Base-by-base conservation (phyloP, 202 grass and related monocot genomes). In the Alloteropsis angusta region DNA sequence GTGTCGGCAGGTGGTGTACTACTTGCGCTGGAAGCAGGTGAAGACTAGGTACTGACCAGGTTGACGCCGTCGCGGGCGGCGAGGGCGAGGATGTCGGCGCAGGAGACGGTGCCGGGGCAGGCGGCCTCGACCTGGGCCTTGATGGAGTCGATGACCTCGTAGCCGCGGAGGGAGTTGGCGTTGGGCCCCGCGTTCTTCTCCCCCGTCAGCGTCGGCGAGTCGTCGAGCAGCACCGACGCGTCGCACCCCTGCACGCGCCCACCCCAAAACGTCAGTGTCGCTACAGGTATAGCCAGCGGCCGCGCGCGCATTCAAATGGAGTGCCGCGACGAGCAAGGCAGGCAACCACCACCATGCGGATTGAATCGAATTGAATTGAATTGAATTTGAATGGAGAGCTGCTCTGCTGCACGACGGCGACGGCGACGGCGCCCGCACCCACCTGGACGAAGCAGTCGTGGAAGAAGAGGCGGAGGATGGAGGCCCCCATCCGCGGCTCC, bases 111-210 rank as follows among this genome's bases (percentile, higher is more conserved):
- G n/a, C 84, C 84, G 6, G 58, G 76, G 52, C 94, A 97, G 0
- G 80, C 21, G 12, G 76, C 70, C 60, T 97, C 94, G 6, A 97
- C 87, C 69, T 60, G 77, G 0, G 89, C 37, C 83, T 97, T 97
- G 87, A 97, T 92, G 78, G 81, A 25, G 76, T 97, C 94, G 72
- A 97, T 92, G n/a, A 97, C 91, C 78, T 92, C 85, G 62, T 65
- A 97, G 38, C 94, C 91, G 4, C 87, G 87, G 1, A 92, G 90
- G 25, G 94, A 97, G 77, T 88, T 86, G 55, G 69, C 74, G 65
- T 97, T 97, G 10, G 91, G 94, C 57, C 16, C 89, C 2, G 94
- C 91, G 82, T 97, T 97, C 86, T 97, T 94, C 87, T 97, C 91
- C 19, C 94, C 94, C 10, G 83, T 81, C 39, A 94, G 76, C 28